Conservation (phyloP, 2,329 filamentous ascomycete genomes). For the Xylaria sp. region DNA sequence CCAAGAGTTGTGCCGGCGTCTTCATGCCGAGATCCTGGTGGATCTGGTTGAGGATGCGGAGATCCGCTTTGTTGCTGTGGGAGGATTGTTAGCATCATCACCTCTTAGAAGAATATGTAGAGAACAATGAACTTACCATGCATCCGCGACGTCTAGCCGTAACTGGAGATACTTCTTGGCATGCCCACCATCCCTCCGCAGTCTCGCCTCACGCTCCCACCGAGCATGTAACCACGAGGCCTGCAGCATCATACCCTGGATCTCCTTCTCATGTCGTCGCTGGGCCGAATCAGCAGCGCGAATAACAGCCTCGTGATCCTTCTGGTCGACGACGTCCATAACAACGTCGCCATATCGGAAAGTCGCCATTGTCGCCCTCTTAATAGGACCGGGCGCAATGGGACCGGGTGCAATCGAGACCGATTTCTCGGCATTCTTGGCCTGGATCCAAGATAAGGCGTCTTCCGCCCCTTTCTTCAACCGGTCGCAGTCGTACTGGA, state of each 20-base stretch:
- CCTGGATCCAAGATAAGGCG: conserved; percentile 35
- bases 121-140: conserved; percentile 64
- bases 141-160: conserved; percentile 76
- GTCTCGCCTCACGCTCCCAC: conserved; percentile 71
- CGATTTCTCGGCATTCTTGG: conserved; percentile 27
- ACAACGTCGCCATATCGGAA: conserved; percentile 43
- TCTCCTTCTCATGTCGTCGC: conserved; percentile 65
- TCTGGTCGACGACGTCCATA: conserved; percentile 41
- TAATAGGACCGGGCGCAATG: conserved; percentile 18
- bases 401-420: neutral
- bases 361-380: conserved; percentile 27
- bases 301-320: conserved; percentile 44
- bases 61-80: conserved; percentile 81
- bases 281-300: conserved; percentile 57
- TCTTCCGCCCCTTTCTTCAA: conserved; percentile 39
- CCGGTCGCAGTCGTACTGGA: conserved; percentile 46
- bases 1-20: conserved; percentile 30
- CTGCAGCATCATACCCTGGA: conserved; percentile 79
- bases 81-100: conserved; percentile 5
- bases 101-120: neutral
- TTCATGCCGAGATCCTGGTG: conserved; percentile 52
- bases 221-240: conserved; percentile 85
- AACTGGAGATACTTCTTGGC: conserved; percentile 79
- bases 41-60: conserved; percentile 79
- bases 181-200: conserved; percentile 75